phyloP scores from a whole-genome alignment of 78 protist species.

The Dictyostelium firmibasis region DNA sequence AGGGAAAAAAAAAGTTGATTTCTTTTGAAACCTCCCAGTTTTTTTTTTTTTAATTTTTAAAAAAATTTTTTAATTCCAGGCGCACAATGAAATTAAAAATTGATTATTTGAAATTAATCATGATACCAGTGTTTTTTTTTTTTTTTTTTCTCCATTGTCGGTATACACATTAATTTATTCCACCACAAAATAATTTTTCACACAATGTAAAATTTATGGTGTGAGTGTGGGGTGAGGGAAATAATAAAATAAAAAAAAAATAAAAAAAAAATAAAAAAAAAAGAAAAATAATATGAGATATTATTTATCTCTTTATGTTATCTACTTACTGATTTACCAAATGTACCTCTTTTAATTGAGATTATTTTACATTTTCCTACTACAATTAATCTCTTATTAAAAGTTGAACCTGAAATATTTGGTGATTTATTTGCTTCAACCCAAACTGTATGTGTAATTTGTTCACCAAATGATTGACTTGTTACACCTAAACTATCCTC shows the following conservation, averaged over 20 bases:
- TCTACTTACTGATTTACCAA: slow-evolving; percentile 75
- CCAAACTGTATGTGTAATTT: slow-evolving; percentile 34
- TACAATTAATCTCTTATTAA: slow-evolving; percentile 59
- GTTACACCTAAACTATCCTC: slow-evolving; percentile 67
- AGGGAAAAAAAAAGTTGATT: not conserved
- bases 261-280: no score
- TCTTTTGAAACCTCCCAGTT: not conserved
- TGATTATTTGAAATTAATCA: not conserved
- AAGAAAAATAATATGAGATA: not conserved
- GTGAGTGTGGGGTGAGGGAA: not conserved
- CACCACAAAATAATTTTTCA: no score
- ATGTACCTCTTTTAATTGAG: slow-evolving; percentile 67
- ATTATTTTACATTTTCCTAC: slow-evolving; percentile 59
- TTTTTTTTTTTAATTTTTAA: not conserved
- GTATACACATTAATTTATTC: not conserved
- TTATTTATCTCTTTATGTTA: not conserved
- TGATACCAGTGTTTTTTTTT: not conserved
- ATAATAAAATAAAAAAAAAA: no score
- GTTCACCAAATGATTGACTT: slow-evolving; percentile 66
- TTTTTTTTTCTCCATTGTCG: no score
- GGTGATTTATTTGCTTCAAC: slow-evolving; percentile 75
- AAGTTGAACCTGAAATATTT: slow-evolving; percentile 30
- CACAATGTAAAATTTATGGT: not conserved
- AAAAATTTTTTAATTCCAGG: not conserved
- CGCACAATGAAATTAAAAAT: not conserved